These are phyloP conservation scores for Penicillium vulpinum DNA, from an alignment of 2,329 filamentous ascomycete genomes.

Conservation along the genomic window DNA sequence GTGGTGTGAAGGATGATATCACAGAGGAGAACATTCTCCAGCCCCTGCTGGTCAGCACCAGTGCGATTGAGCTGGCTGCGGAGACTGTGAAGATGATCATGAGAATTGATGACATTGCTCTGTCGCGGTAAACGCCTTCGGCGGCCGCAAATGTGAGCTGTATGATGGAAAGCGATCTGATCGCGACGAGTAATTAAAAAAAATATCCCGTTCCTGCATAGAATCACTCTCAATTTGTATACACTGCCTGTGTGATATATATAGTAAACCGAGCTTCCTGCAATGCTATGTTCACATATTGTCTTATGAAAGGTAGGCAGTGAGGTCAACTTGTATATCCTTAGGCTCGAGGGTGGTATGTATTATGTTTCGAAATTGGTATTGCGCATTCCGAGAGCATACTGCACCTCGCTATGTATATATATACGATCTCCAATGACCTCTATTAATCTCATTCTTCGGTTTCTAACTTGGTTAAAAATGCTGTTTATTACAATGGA, in stretches of 20 bases:
- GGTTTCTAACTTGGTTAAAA: not conserved
- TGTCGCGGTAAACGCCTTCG: conserved; percentile 45
- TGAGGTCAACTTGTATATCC: not conserved
- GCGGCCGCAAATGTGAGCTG: conserved; percentile 21
- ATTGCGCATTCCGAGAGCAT: not conserved
- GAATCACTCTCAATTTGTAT: conserved; percentile 7
- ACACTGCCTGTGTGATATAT: not conserved
- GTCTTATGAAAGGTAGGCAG: no score
- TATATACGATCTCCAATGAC: not conserved
- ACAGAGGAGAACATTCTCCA: conserved; percentile 96
- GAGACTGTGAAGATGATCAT: conserved; percentile 98
- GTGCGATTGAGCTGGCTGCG: conserved; percentile 91
- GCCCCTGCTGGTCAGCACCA: conserved; percentile 93
- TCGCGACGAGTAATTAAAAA: conserved; percentile 31
- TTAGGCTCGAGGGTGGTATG: not conserved
- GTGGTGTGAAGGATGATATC: conserved; percentile 95
- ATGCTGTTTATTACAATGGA: not conserved
- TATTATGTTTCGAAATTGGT: not conserved
- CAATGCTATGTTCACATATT: not conserved
- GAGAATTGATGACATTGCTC: conserved; percentile 66
- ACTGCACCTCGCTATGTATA: not conserved
- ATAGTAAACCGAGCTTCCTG: not conserved
- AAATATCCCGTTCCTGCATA: conserved; percentile 22
- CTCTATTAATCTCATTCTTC: not conserved
- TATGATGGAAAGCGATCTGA: conserved; percentile 28